A percentile compares a stretch with the other conserved stretches of the same genome.
phyloP scores from a whole-genome alignment of 2,329 filamentous ascomycete genomes.

The Pyrenophora teres region DNA sequence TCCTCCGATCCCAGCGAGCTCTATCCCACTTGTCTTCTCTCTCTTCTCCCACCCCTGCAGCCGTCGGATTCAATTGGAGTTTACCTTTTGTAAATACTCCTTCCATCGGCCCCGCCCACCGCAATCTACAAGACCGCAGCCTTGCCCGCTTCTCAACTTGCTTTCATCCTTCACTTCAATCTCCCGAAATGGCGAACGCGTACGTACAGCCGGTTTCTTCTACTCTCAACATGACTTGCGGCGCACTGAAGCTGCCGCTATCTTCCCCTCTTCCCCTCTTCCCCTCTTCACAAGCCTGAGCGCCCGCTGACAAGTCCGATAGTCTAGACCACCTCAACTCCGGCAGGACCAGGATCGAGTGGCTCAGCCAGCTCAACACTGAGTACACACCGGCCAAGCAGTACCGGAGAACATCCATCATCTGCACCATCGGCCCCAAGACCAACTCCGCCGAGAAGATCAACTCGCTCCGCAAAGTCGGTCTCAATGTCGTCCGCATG shows the following conservation, averaged over 20 bases:
- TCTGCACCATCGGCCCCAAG: slow-evolving; percentile 98
- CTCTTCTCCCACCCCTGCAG: slow-evolving; percentile 4
- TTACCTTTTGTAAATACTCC: slow-evolving; percentile 8
- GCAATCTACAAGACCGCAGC: slow-evolving; percentile 8
- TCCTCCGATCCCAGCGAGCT: slow-evolving; percentile 4
- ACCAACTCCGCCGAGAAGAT: slow-evolving; percentile 98
- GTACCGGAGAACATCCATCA: slow-evolving; percentile 96
- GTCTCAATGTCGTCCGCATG: slow-evolving; percentile 99
- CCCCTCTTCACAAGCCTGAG: not conserved
- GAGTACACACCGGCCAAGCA: slow-evolving; percentile 84
- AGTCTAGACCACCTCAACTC: slow-evolving; percentile 72
- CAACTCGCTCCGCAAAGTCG: slow-evolving; percentile 86
- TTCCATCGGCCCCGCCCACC: slow-evolving; percentile 25
- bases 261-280: not conserved
- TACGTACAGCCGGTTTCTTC: slow-evolving; percentile 49
- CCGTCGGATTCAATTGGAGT: slow-evolving; percentile 18
- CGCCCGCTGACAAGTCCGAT: slow-evolving; percentile 15
- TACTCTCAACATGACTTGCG: not conserved
- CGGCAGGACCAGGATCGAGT: slow-evolving; percentile 73
- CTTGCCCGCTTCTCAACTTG: slow-evolving; percentile 15
- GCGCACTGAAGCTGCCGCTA: not conserved
- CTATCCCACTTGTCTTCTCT: not conserved
- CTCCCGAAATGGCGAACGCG: slow-evolving; percentile 66
- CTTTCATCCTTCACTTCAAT: slow-evolving; percentile 7
- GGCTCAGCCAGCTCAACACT: slow-evolving; percentile 81